Conservation (phyloP, 148 eudicot genomes). For the Polygonum aviculare region DNA sequence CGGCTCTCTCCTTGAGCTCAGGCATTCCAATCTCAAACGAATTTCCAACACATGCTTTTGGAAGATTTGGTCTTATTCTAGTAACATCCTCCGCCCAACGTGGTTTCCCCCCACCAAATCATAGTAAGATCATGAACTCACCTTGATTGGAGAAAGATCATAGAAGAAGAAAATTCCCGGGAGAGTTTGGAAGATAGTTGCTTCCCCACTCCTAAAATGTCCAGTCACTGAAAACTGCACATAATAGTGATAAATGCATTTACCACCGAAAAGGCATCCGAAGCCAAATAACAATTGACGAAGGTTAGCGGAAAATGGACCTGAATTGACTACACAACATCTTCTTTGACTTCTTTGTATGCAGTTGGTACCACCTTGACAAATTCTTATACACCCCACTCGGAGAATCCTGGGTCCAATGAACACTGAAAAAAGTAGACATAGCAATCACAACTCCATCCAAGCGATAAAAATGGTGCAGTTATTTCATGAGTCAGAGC, state of each 20-base stretch:
- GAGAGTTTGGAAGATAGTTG: conserved; percentile 45
- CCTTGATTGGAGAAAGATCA: conserved; percentile 84
- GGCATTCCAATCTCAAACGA: conserved; percentile 93
- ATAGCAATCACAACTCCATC: neutral
- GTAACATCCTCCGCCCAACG: too few relatives aligned
- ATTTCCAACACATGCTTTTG: too few relatives aligned
- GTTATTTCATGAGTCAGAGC: neutral
- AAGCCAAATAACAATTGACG: too few relatives aligned
- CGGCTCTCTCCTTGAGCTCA: conserved; percentile 58
- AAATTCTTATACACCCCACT: conserved; percentile 20
- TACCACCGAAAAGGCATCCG: neutral
- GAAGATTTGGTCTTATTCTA: too few relatives aligned
- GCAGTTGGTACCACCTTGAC: conserved; percentile 78
- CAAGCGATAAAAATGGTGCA: neutral
- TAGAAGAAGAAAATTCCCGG: conserved; percentile 96
- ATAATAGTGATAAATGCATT: neutral
- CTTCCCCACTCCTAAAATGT: conserved; percentile 58
- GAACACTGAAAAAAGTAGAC: conserved; percentile 32
- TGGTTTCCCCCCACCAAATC: too few relatives aligned
- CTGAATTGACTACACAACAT: conserved; percentile 71
- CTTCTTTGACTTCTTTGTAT: conserved; percentile 47
- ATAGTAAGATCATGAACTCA: neutral
- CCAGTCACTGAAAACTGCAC: conserved; percentile 93
- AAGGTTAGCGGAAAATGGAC: conserved; percentile 18
- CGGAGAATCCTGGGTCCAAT: conserved; percentile 49